Base-by-base conservation (phyloP, 139 green algal species). In the Coelastrella sp. region DNA sequence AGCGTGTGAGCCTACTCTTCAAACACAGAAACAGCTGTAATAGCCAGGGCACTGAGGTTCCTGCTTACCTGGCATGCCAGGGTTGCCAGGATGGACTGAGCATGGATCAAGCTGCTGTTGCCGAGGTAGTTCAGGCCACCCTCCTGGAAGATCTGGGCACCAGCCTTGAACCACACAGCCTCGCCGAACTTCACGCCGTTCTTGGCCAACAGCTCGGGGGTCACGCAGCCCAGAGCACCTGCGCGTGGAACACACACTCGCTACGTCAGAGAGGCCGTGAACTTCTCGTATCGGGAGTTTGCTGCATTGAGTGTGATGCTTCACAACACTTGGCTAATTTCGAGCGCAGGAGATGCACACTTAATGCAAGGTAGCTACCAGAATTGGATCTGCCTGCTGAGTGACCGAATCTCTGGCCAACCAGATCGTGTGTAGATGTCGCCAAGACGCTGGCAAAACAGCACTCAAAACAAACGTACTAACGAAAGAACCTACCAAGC, bases 81-180 rank as follows among this genome's bases (percentile, higher is more conserved):
- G 82, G 94, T 98, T 81, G 96, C 97, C 32, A 99, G 85, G 87
- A 99, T 98, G 92, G 88, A 95, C 94, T 99, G 94, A 41, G 97
- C 97, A 88, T 99, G 97, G 81, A 99, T 91, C 76, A 99, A 92
- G 88, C 76, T 90, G 67, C 94, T 85, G 96, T 98, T 98, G 93
- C 96, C 96, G 81, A 98, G 91, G 93, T 98, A 98, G 94, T 98
- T 92, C 34, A 98, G 93, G 89, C 94, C 89, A 75, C 95, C 96
- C 40, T 94, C 93, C 51, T 82, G 72, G 90, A 99, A 98, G 94
- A 99, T 98, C 88, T 95, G 89, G 68, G 95, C 91, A 59, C 96
- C 96, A 86, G 95, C 96, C 95, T 99, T 99, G 93, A 97, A 99
- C 96, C 96, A 99, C 51, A 97, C 91, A 64, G 94, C 88, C 89